Base-by-base conservation (phyloP, 805 yeast genomes). In the Yamadazyma paraphyllophila region DNA sequence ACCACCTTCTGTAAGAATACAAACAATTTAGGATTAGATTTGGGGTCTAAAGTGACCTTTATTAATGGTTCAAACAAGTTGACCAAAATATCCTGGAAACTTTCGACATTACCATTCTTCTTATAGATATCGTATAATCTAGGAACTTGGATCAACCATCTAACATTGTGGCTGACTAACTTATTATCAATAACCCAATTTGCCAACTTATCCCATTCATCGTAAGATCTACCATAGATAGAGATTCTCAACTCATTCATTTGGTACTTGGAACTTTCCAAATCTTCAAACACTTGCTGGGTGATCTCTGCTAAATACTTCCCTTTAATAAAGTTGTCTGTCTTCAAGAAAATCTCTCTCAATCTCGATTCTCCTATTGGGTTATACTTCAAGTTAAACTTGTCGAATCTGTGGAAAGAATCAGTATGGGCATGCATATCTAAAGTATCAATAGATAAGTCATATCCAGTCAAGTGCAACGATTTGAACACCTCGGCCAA, bases 351-450 rank as follows among this genome's bases (percentile, higher is more conserved):
- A 44, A 94, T 94, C 64, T 94, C 99, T 67, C 99, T 82, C 65
- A 94, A 71, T 64, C 99, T 83, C 15, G 99, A 94, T 69, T 94
- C 99, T 26, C 99, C 99, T 56, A 94, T 85, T 15, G 99, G 99
- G 62, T 94, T 94, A 70, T 94, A 94, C 65, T 94, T 95, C 69
- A 94, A 76, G 65, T 94, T 94, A 77, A 94, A 94, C 68, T 94
- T 94, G 67, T 94, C 99, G 61, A 94, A 94, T 58, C 99, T 78
- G 66, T 94, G 99, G 78, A 94, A 94, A 0, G 98, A 87, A 60
- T 94, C 99, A 53, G 91, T 87, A 65, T 94, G 99, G 4, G 99
- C 99, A 67, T 94, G 99, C 99, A 94, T 94, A 67, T 94, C 99
- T 54, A 94, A 76, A 1, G 99, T 95, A 60, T 94, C 99, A 58